Percentiles rank a stretch among this genome's conserved stretches.
These are phyloP conservation scores for Fistulifera pelliculosa DNA, from an alignment of 108 stramenopile species.

Conservation along the genomic window DNA sequence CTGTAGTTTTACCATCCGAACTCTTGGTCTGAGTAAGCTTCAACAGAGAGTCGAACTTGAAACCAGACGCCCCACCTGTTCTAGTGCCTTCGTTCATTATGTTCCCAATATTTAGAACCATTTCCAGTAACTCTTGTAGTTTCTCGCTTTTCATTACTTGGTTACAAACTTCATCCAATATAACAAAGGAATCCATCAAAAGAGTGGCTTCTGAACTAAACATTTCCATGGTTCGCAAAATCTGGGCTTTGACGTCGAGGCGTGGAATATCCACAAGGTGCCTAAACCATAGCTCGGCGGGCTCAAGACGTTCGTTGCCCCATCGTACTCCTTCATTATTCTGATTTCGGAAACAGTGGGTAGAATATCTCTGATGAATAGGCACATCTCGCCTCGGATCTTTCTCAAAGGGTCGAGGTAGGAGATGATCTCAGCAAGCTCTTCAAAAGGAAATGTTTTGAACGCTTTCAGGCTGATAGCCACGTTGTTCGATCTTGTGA, in stretches of 20 bases:
- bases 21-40: constrained; percentile 90
- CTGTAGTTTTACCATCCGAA: constrained; percentile 85
- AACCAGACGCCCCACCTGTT: constrained; percentile 77
- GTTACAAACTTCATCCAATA: constrained; percentile 57
- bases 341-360: constrained; percentile 61
- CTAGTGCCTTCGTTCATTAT: constrained; percentile 86
- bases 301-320: constrained; percentile 47
- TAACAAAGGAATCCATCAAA: constrained; percentile 38
- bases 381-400: constrained; percentile 67
- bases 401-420: constrained; percentile 63
- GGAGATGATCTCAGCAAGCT: constrained; percentile 63
- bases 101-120: constrained; percentile 87
- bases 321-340: constrained; percentile 56
- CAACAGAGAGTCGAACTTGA: constrained; percentile 89
- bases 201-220: constrained; percentile 53
- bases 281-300: constrained; percentile 75
- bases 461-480: constrained; percentile 81
- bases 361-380: constrained; percentile 68
- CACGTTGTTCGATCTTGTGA: constrained; percentile 73
- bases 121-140: constrained; percentile 69
- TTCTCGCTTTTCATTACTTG: constrained; percentile 74
- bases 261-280: constrained; percentile 60
- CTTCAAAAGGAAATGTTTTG: constrained; percentile 59
- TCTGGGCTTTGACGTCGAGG: constrained; percentile 66
- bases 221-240: constrained; percentile 65